These are phyloP conservation scores for Saccharomycopsis fermentans DNA, from an alignment of 805 yeast genomes.

Conservation along the genomic window DNA sequence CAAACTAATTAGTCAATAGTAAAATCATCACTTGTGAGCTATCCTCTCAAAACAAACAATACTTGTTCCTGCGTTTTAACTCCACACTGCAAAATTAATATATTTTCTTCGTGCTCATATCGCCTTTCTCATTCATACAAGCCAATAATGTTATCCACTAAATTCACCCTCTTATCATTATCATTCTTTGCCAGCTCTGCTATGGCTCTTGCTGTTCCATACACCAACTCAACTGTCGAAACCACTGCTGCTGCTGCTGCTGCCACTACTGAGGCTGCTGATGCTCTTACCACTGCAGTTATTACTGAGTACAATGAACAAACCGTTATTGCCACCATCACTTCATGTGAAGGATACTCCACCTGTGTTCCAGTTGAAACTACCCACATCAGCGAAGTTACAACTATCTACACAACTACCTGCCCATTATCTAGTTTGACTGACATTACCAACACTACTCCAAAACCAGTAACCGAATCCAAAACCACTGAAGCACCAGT, in stretches of 20 bases:
- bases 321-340: slow-evolving; percentile 14
- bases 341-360: slow-evolving; percentile 14
- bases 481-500: slow-evolving; percentile 3
- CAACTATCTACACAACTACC: neutral
- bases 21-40: no score
- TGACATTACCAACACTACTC: neutral
- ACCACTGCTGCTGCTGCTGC: neutral
- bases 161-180: neutral
- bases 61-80: no score
- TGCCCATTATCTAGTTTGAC: slow-evolving; percentile 5
- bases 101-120: no score
- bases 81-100: no score
- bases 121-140: no score
- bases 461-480: neutral
- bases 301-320: slow-evolving; percentile 1
- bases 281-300: slow-evolving; percentile 11
- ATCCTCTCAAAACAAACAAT: neutral
- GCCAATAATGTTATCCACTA: neutral
- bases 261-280: neutral
- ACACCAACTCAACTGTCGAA: slow-evolving; percentile 3
- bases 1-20: no score
- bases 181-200: neutral
- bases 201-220: slow-evolving; percentile 11
- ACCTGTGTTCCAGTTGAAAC: slow-evolving; percentile 13
- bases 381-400: neutral